Conservation (phyloP, 73 alveolate species). For the Durusdinium trenchii region DNA sequence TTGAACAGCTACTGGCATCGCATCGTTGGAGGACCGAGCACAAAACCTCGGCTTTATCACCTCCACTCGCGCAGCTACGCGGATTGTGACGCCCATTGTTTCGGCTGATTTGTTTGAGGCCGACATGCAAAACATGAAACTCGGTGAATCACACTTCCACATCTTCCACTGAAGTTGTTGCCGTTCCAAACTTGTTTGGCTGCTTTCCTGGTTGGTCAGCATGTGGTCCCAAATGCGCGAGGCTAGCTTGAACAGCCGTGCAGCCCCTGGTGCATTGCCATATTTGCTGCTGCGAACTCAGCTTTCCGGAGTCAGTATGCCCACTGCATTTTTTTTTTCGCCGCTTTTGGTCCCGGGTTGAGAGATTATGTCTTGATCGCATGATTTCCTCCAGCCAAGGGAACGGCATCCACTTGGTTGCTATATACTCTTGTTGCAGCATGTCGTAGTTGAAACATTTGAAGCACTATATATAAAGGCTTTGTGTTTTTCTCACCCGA, state of each 20-base stretch:
- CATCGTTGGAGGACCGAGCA: constrained; percentile 53
- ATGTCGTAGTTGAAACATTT: neutral
- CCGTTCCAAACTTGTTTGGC: too few species aligned
- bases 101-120: constrained; percentile 85
- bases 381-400: neutral
- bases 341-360: neutral
- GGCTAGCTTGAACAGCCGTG: constrained; percentile 21
- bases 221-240: neutral
- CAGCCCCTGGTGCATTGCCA: constrained; percentile 82
- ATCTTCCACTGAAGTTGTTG: too few species aligned
- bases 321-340: neutral
- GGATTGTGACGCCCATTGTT: constrained; percentile 76
- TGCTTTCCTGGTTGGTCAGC: neutral
- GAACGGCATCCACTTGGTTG: neutral
- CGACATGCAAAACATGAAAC: neutral
- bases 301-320: neutral
- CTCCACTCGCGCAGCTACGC: constrained; percentile 75
- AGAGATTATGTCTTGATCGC: neutral
- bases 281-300: constrained; percentile 46
- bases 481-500: neutral
- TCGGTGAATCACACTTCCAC: too few species aligned
- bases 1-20: neutral
- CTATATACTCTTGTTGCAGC: neutral
- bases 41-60: constrained; percentile 61
- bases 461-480: neutral